These are phyloP conservation scores for Cynara cardunculus DNA, from an alignment of 129 eudicot genomes.

Conservation along the genomic window DNA sequence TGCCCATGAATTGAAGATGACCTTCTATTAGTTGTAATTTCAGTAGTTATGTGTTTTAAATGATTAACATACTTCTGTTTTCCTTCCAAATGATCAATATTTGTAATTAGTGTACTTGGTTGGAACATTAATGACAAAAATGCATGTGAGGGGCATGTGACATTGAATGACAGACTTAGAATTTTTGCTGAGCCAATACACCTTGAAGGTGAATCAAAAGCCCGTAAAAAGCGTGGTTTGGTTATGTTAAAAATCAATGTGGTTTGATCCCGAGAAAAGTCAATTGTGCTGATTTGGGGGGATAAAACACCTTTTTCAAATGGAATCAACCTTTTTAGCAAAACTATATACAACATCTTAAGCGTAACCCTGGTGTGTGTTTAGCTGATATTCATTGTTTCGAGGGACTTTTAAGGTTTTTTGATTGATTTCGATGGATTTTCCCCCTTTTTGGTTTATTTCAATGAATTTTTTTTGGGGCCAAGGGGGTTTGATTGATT, in stretches of 20 bases:
- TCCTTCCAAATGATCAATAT: not conserved
- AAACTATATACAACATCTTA: not conserved
- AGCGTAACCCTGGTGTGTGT: not conserved
- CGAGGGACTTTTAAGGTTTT: not conserved
- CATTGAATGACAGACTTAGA: not conserved
- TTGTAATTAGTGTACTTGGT: not conserved
- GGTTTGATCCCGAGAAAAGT: too few species aligned
- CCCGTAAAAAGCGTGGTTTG: too few species aligned
- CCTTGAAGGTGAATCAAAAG: too few species aligned
- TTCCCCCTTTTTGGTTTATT: too few species aligned
- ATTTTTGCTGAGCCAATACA: not conserved
- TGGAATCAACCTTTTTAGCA: not conserved
- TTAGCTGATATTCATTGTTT: not conserved
- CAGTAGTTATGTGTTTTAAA: not conserved
- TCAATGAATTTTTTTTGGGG: too few species aligned
- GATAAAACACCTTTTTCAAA: not conserved
- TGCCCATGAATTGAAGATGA: too few species aligned
- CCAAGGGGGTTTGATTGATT: too few species aligned
- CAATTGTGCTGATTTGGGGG: not conserved
- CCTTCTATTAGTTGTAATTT: too few species aligned
- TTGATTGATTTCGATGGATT: not conserved
- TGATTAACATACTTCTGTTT: not conserved
- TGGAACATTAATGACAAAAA: not conserved
- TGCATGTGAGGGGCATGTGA: not conserved
- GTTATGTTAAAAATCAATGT: not conserved